Evolutionary conservation across 805 yeast genomes (phyloP).

Genomic region (Nakazawaea siamensis): DNA sequence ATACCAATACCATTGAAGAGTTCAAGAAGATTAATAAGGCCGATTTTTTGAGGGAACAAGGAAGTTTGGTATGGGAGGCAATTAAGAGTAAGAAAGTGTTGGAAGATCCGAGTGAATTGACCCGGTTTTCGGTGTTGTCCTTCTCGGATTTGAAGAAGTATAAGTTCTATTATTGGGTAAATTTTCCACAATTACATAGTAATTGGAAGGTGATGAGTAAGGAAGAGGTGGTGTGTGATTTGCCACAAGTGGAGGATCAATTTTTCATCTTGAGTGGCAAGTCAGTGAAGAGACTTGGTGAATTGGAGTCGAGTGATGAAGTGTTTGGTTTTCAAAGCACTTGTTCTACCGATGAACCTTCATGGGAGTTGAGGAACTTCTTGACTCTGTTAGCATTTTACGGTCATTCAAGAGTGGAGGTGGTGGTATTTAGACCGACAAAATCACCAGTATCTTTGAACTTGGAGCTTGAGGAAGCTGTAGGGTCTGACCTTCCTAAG

Average conservation of each 20-base stretch:
- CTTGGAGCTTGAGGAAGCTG: conserved; percentile 9
- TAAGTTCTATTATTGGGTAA: conserved; percentile 84
- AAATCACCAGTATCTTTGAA: not conserved
- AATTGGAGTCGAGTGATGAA: not conserved
- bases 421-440: conserved; percentile 14
- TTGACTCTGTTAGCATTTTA: conserved; percentile 19
- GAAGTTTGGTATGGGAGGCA: conserved; percentile 17
- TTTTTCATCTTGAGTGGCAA: conserved; percentile 8
- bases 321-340: conserved; percentile 11
- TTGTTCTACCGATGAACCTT: conserved; percentile 7
- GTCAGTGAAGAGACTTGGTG: not conserved
- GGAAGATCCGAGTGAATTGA: conserved; percentile 28
- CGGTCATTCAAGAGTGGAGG: conserved; percentile 24
- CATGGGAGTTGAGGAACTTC: conserved; percentile 11
- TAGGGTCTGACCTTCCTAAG: conserved; percentile 25
- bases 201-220: conserved; percentile 31
- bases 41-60: conserved; percentile 38
- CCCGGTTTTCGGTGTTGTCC: conserved; percentile 44
- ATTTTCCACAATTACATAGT: conserved; percentile 58
- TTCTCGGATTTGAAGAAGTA: conserved; percentile 88
- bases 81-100: conserved; percentile 27
- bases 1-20: conserved; percentile 80
- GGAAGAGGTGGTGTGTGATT: not conserved
- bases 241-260: conserved; percentile 10
- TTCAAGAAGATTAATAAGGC: conserved; percentile 67